A percentile compares a stretch with the other conserved stretches of the same genome.
These are phyloP conservation scores for Pleurotus citrinopileatus DNA, from an alignment of 768 basidiomycete genomes.

Conservation along the genomic window DNA sequence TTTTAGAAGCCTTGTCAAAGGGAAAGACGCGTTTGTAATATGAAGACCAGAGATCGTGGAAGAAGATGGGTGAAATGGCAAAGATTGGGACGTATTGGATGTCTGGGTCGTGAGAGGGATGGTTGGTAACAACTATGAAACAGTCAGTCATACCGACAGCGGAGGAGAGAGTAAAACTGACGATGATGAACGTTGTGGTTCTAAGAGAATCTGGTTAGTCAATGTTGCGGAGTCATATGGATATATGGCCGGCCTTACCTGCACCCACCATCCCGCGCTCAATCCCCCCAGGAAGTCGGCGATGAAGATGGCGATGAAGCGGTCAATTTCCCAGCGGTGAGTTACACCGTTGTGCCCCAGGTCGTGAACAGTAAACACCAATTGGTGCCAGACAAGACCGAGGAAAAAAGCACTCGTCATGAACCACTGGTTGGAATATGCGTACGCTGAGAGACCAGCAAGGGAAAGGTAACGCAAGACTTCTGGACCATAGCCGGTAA, in stretches of 20 bases:
- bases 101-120: conserved; percentile 91
- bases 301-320: conserved; percentile 73
- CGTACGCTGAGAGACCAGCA: conserved; percentile 52
- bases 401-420: conserved; percentile 75
- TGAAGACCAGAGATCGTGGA: conserved; percentile 84
- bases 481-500: conserved; percentile 90
- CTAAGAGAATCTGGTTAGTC: conserved; percentile 30
- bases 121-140: conserved; percentile 87
- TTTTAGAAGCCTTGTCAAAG: conserved; percentile 67
- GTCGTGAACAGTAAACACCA: conserved; percentile 91
- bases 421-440: conserved; percentile 65
- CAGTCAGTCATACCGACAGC: conserved; percentile 9
- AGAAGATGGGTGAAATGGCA: conserved; percentile 86
- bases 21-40: conserved; percentile 89
- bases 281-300: conserved; percentile 90
- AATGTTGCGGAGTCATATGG: conserved; percentile 14
- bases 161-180: conserved; percentile 38
- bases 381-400: conserved; percentile 93
- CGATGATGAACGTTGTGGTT: conserved; percentile 96
- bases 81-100: conserved; percentile 92
- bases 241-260: conserved; percentile 57
- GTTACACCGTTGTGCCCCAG: conserved; percentile 94
- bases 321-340: conserved; percentile 79
- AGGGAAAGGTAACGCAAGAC: conserved; percentile 74
- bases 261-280: conserved; percentile 97